These are phyloP conservation scores for Exserohilum turcica DNA, from an alignment of 2,329 filamentous ascomycete species.

Conservation along the genomic window DNA sequence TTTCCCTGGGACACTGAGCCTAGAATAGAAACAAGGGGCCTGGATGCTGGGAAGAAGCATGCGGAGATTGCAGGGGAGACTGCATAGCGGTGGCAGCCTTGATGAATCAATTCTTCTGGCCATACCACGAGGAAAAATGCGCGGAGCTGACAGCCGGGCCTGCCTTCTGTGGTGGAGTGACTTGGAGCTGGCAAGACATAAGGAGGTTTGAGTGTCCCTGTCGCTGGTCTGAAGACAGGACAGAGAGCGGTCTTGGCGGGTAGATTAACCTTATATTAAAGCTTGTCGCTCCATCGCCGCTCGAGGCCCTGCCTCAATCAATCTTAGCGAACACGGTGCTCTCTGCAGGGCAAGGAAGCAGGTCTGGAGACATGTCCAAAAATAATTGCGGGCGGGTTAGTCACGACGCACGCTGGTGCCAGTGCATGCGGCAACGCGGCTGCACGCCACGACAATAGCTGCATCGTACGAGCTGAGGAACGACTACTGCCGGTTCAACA, in stretches of 20 bases:
- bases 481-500: constrained; percentile 24
- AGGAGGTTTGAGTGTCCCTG: constrained; percentile 14
- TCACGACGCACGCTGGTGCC: constrained; percentile 15
- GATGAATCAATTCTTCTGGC: constrained; percentile 37
- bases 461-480: constrained; percentile 33
- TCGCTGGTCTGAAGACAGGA: constrained; percentile 20
- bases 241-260: constrained; percentile 34
- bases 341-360: constrained; percentile 37
- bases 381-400: constrained; percentile 32
- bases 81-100: constrained; percentile 25
- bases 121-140: constrained; percentile 24
- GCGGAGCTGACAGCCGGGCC: constrained; percentile 35
- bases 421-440: constrained; percentile 18
- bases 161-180: constrained; percentile 14
- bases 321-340: constrained; percentile 32
- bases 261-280: constrained; percentile 51
- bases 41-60: constrained; percentile 19
- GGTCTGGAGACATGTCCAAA: constrained; percentile 32
- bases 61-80: constrained; percentile 10
- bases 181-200: constrained; percentile 23
- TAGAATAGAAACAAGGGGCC: constrained; percentile 40
- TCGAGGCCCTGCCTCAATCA: constrained; percentile 30
- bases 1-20: constrained; percentile 32
- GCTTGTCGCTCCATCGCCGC: constrained; percentile 42
- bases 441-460: constrained; percentile 4